Base-by-base conservation (phyloP, 805 yeast species). In the Nakazawaea wyomingensis region DNA sequence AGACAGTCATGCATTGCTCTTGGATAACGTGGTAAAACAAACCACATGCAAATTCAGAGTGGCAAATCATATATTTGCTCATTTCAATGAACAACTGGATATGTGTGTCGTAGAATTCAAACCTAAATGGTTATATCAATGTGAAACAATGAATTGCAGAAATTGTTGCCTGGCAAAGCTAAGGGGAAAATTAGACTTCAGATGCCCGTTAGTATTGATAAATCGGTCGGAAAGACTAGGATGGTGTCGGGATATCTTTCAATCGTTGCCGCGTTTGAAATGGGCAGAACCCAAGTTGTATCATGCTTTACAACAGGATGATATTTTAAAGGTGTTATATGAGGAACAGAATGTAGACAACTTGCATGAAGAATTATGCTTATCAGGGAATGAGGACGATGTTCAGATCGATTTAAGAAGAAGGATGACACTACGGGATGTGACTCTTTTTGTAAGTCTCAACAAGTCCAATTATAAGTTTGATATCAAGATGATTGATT, bases 371-470 rank as follows among this genome's bases (percentile, higher is more conserved):
- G 71, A 66, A 47, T 47, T 72, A n/a, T 32, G 39, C 5, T 48
- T 54, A 16, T 56, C 69, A 9, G 40, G 51, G 5, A 57, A 57
- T 17, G 68, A 60, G 22, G 48, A 56, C 2, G 76, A 71, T 47
- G 78, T 72, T 8, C 64, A 65, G 45, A 65, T 65, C 1, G 62
- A 59, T 24, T 50, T 76, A 21, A 60, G 66, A 5, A 53, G 65
- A 17, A 64, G 68, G 2, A 76, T 76, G 81, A 71, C 81, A 0
- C 50, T 76, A 39, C 61, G 77, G 47, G 82, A 76, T 51, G 72
- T 73, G 13, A 76, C 80, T 1, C 48, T 76, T 8, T 69, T 76
- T 43, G 50, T 74, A 16, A 65, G 66, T 35, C 58, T 74, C 34
- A 64, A 59, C 43, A 62, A 58, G 48, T 56, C 54, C 39, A 59